Percentiles rank a stretch among this genome's conserved stretches.
Evolutionary conservation across 2,329 filamentous ascomycete species (phyloP).

Genomic region (Fusarium avenaceum): DNA sequence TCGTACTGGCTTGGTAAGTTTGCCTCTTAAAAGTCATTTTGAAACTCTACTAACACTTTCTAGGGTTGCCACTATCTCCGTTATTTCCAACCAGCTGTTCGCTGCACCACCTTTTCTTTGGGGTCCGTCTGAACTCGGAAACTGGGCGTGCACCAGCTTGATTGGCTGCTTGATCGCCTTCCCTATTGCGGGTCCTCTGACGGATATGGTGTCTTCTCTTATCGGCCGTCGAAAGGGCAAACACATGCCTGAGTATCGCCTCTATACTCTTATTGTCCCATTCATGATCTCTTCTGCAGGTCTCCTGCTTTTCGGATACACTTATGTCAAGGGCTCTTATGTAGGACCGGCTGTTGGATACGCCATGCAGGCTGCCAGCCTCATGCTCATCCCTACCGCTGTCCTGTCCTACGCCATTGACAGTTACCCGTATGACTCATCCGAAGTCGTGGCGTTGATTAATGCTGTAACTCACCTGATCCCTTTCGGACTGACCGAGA

Average conservation of each 20-base stretch:
- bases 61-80: conserved; percentile 2
- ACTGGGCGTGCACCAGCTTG: conserved; percentile 1
- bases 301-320: neutral
- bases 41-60: neutral
- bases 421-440: conserved; percentile 2
- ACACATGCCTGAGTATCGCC: conserved; percentile 3
- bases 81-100: neutral
- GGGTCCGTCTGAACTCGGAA: neutral
- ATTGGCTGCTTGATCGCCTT: neutral
- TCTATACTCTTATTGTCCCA: neutral
- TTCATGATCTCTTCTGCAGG: neutral
- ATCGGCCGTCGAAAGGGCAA: conserved; percentile 2
- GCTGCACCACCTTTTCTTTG: neutral
- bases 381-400: conserved; percentile 3
- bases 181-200: neutral
- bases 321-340: neutral
- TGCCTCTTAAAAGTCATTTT: neutral
- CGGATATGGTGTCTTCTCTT: neutral
- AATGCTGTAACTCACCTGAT: neutral
- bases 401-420: neutral
- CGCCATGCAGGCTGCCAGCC: conserved; percentile 2
- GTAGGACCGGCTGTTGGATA: conserved; percentile 1
- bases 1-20: conserved; percentile 3
- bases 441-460: neutral
- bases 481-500: neutral